Evolutionary conservation across 192 early-diverging fungal species (phyloP).

Genomic region (Kickxella alabastrina): DNA sequence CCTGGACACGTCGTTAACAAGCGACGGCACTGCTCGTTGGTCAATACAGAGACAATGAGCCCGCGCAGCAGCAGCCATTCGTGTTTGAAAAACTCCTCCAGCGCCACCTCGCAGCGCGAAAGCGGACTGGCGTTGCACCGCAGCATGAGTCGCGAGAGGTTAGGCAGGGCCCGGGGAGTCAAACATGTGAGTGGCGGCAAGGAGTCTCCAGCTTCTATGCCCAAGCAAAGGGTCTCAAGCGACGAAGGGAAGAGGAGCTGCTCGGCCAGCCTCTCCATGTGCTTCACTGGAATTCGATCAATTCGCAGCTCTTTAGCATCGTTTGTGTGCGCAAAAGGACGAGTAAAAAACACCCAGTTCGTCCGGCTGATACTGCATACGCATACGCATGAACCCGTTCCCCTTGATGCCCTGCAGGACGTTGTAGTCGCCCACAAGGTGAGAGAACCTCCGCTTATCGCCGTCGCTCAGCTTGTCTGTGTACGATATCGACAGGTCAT

Average conservation of each 20-base stretch:
- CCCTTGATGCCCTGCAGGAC: constrained; percentile 41
- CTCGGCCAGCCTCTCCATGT: constrained; percentile 39
- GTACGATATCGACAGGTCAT: constrained; percentile 45
- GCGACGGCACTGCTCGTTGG: constrained; percentile 40
- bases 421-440: constrained; percentile 49
- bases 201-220: constrained; percentile 43
- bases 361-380: constrained; percentile 52
- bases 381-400: constrained; percentile 31
- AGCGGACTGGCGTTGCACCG: constrained; percentile 46
- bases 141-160: constrained; percentile 45
- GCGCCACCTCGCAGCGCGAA: constrained; percentile 34
- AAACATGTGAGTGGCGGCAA: constrained; percentile 41
- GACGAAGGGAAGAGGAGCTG: constrained; percentile 48
- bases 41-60: constrained; percentile 43
- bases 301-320: constrained; percentile 46
- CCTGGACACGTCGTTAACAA: constrained; percentile 31
- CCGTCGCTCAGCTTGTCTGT: constrained; percentile 33
- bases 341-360: constrained; percentile 52
- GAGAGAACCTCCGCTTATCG: constrained; percentile 42
- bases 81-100: constrained; percentile 46
- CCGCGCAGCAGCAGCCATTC: constrained; percentile 48
- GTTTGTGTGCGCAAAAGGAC: constrained; percentile 48
- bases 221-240: constrained; percentile 48
- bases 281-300: constrained; percentile 38
- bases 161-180: constrained; percentile 42